phyloP scores from a whole-genome alignment of 2,329 filamentous ascomycete species.

The Corniculantispora saksenae region DNA sequence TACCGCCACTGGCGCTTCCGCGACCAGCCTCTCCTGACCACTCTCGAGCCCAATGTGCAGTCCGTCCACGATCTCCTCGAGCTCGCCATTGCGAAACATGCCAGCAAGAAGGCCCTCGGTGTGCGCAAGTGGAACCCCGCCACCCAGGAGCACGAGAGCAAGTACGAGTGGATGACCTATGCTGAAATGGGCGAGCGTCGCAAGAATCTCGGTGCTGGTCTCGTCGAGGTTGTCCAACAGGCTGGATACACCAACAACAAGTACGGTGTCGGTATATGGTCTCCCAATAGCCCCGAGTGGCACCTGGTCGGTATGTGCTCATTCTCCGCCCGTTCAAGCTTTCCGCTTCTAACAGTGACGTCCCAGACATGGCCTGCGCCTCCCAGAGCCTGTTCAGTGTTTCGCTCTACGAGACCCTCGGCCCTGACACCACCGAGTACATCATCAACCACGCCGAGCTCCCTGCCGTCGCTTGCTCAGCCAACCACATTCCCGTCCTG shows the following conservation, averaged over 20 bases:
- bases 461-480: slow-evolving; percentile 72
- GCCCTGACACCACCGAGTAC: slow-evolving; percentile 90
- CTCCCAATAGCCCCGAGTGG: slow-evolving; percentile 84
- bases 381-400: slow-evolving; percentile 88
- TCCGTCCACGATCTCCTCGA: slow-evolving; percentile 85
- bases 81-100: slow-evolving; percentile 58
- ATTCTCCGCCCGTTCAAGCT: slow-evolving; percentile 9
- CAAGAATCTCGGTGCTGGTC: slow-evolving; percentile 80
- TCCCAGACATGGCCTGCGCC: slow-evolving; percentile 76
- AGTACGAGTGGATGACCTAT: slow-evolving; percentile 84
- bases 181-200: slow-evolving; percentile 74
- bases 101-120: slow-evolving; percentile 75
- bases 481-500: slow-evolving; percentile 79
- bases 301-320: slow-evolving; percentile 67
- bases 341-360: slow-evolving; percentile 8
- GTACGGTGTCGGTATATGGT: slow-evolving; percentile 82
- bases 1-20: slow-evolving; percentile 82
- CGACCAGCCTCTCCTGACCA: slow-evolving; percentile 70
- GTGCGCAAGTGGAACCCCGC: slow-evolving; percentile 74
- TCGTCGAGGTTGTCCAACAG: slow-evolving; percentile 78
- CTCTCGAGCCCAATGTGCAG: slow-evolving; percentile 67
- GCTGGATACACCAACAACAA: slow-evolving; percentile 63
- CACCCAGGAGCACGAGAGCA: slow-evolving; percentile 71
- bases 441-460: slow-evolving; percentile 91
- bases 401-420: slow-evolving; percentile 94